Conservation (phyloP, 225 moss, liverwort and hornwort genomes). For the Thuidium tamariscinum region DNA sequence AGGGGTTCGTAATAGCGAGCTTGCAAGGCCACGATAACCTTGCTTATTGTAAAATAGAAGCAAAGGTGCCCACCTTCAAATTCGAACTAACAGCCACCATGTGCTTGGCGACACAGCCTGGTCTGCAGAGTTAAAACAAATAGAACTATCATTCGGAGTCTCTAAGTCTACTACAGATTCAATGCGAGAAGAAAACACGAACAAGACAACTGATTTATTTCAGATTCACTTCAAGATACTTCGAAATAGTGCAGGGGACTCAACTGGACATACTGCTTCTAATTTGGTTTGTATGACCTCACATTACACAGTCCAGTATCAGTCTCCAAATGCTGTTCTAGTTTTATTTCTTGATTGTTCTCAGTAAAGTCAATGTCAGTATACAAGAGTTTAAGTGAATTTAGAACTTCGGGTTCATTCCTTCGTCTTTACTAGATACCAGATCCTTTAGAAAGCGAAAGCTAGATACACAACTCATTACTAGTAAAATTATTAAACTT, state of each 20-base stretch:
- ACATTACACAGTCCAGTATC: background rate
- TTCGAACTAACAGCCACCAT: conserved; percentile 98
- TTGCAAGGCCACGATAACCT: background rate
- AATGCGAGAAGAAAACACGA: background rate
- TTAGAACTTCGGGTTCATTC: background rate
- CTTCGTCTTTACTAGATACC: background rate
- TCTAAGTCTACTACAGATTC: background rate
- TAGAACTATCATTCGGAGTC: background rate
- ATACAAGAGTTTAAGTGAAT: background rate
- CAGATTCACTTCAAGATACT: background rate
- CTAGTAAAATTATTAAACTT: background rate
- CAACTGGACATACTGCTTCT: background rate
- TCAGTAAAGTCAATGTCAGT: background rate
- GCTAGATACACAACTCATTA: background rate
- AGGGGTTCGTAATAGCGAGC: background rate
- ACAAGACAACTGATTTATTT: background rate
- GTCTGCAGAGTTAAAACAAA: conserved; percentile 27
- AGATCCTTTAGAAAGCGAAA: background rate
- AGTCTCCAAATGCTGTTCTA: background rate
- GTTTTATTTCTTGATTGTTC: background rate
- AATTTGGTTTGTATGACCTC: background rate
- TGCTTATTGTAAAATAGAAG: background rate
- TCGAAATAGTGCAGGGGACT: background rate
- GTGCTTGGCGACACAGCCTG: conserved; percentile 79
- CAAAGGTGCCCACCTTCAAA: conserved; percentile 55